Evolutionary conservation across 2,329 filamentous ascomycete genomes (phyloP).

Genomic region (Magnaporthiopsis incrustans): DNA sequence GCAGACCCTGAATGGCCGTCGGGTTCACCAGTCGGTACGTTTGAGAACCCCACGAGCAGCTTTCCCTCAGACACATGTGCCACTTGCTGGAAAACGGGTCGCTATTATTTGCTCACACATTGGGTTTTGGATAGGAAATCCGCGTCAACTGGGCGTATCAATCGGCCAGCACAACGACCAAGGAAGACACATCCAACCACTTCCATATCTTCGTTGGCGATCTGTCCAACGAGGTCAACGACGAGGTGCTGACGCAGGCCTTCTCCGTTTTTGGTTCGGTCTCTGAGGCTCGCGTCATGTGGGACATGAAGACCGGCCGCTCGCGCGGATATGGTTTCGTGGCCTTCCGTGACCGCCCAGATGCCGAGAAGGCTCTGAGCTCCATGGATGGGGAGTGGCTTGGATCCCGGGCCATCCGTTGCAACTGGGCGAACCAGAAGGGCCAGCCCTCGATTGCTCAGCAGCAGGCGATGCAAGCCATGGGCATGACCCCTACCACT

Average conservation of each 20-base stretch:
- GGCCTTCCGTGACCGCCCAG: conserved; percentile 85
- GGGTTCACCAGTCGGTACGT: conserved; percentile 88
- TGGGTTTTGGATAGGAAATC: conserved; percentile 63
- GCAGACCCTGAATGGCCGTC: conserved; percentile 90
- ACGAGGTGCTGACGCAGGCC: conserved; percentile 85
- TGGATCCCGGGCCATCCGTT: conserved; percentile 93
- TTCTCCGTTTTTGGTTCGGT: conserved; percentile 95
- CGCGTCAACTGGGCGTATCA: conserved; percentile 99
- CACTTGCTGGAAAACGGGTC: neutral
- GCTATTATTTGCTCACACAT: conserved; percentile 19
- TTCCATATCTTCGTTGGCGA: conserved; percentile 99
- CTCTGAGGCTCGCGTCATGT: conserved; percentile 98
- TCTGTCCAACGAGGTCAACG: conserved; percentile 96
- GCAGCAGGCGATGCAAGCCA: conserved; percentile 91
- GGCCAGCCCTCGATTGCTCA: conserved; percentile 98
- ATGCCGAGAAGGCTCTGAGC: conserved; percentile 92
- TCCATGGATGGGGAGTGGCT: conserved; percentile 99
- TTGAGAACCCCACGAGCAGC: conserved; percentile 9
- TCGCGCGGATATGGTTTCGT: conserved; percentile 98
- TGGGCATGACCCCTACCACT: conserved; percentile 97
- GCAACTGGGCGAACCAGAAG: conserved; percentile 99
- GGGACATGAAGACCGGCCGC: conserved; percentile 99
- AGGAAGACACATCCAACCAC: conserved; percentile 96
- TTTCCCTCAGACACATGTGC: neutral
- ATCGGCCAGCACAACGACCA: conserved; percentile 85